A percentile compares a stretch with the other conserved stretches of the same genome.
phyloP scores from a whole-genome alignment of 2,329 filamentous ascomycete species.

The Chaetomium globosum region DNA sequence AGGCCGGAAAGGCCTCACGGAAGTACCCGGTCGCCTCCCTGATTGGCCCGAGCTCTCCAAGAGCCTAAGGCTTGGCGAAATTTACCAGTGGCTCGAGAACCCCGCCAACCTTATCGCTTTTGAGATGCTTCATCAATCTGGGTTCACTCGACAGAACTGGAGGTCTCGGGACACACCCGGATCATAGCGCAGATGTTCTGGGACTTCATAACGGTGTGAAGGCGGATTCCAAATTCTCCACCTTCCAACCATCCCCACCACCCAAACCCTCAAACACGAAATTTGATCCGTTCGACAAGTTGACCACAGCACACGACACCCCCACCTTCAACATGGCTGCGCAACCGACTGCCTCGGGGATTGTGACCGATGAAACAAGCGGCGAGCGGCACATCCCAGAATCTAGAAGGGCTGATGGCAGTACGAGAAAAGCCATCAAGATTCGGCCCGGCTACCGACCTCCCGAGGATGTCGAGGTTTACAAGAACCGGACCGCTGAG shows the following conservation, averaged over 20 bases:
- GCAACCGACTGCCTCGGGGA: conserved; percentile 65
- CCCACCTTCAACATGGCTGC: conserved; percentile 48
- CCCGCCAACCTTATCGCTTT: conserved; percentile 26
- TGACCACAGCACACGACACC: background rate
- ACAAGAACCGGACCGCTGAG: conserved; percentile 89
- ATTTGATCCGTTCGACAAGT: background rate
- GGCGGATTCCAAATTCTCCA: background rate
- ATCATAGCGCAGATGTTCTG: background rate
- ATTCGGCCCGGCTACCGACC: conserved; percentile 92
- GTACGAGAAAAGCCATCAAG: conserved; percentile 89
- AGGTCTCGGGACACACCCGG: background rate
- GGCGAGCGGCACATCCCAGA: conserved; percentile 89
- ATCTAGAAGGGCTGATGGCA: conserved; percentile 83
- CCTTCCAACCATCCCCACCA: background rate
- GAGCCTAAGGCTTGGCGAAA: conserved; percentile 19
- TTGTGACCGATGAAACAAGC: conserved; percentile 72
- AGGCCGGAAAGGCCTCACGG: conserved; percentile 36
- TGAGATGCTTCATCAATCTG: background rate
- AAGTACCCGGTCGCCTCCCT: conserved; percentile 35
- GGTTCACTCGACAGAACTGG: background rate
- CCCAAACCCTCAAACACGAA: background rate
- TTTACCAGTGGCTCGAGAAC: conserved; percentile 10
- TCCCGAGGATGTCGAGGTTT: conserved; percentile 92
- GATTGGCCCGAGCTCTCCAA: conserved; percentile 44
- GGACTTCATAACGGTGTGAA: background rate